Base-by-base conservation (phyloP, 2,329 filamentous ascomycete genomes). In the Madurella mycetomatis region DNA sequence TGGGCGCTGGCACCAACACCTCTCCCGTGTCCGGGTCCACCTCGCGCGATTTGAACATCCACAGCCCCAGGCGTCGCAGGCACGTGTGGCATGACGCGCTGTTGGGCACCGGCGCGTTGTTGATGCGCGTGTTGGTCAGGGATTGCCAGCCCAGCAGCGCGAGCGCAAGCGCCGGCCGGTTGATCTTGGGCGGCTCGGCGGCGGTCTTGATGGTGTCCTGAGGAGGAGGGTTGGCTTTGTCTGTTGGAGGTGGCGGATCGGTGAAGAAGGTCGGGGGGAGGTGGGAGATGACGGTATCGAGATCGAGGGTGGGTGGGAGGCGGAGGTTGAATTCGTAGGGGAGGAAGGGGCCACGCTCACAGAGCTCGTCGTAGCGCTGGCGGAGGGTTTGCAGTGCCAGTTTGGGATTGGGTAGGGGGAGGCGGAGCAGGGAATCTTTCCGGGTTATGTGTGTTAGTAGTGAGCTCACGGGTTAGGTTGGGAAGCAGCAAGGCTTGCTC, bases 41-140 rank as follows among this genome's bases (percentile, higher is more conserved):
- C 63, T 83, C 81, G 69, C 86, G 91, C 69, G 85, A 86, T 65
- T 85, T 87, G 69, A 95, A 97, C 76, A 99, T 87, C 94, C 94
- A 99, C 2, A 99, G 77, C 0, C 94, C 94, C 0, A 97, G 77
- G 1, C 92, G 84, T 55, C 94, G 85, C 65, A 95, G 88, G 68
- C 94, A 99, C 17, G 90, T 88, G 55, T 86, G 81, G 69, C 94
- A 99, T 4, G 84, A 85, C 5, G 88, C 85, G 15, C 92, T 82
- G 56, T 90, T 87, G 41, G 86, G 83, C 18, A 87, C 82, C 1
- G 83, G 71, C 12, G 72, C 60, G 61, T 82, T 79, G 7, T 72
- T 39, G 32, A 61, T 55, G 8, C 43, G 72, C 11, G 72, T 62
- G 61, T 83, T 79, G 2, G 73, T 73, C 2, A 84, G 73, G n/a